phyloP scores from a whole-genome alignment of 2,329 filamentous ascomycete genomes.

The Cytospora leucostoma region DNA sequence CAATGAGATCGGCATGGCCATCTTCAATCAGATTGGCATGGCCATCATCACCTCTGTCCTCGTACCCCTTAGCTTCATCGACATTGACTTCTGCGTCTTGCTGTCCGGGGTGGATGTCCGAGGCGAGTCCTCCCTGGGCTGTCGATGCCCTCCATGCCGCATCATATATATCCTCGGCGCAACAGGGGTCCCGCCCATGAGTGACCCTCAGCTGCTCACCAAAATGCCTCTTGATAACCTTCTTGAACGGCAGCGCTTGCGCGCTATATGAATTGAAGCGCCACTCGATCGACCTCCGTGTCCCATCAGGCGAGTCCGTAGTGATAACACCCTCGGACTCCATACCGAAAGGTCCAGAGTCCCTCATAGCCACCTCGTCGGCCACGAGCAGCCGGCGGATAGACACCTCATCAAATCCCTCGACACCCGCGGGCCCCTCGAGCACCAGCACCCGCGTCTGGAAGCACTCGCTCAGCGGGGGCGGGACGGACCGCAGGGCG shows the following conservation, averaged over 20 bases:
- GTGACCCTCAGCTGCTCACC: background rate
- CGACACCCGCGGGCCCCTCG: background rate
- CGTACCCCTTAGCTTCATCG: no score
- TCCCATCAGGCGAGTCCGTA: background rate
- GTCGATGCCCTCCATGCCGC: background rate
- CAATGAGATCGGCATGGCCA: no score
- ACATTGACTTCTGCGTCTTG: no score
- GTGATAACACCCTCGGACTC: background rate
- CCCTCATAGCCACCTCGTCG: background rate
- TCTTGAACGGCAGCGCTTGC: background rate
- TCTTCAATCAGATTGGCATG: no score
- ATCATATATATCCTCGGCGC: background rate
- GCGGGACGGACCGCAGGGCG: background rate
- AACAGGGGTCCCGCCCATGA: background rate
- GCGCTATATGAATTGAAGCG: background rate
- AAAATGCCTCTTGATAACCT: background rate
- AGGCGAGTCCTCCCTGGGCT: background rate
- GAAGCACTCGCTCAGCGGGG: background rate
- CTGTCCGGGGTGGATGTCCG: background rate
- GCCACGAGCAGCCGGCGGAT: background rate
- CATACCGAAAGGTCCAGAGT: background rate
- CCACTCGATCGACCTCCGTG: background rate
- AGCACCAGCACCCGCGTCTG: slow-evolving; percentile 1
- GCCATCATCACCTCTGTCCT: no score
- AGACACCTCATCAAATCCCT: background rate